Percentiles rank a stretch among this genome's conserved stretches.
Conservation (phyloP, 1,139 yeast genomes). For the Lodderomyces parapsilosis region DNA sequence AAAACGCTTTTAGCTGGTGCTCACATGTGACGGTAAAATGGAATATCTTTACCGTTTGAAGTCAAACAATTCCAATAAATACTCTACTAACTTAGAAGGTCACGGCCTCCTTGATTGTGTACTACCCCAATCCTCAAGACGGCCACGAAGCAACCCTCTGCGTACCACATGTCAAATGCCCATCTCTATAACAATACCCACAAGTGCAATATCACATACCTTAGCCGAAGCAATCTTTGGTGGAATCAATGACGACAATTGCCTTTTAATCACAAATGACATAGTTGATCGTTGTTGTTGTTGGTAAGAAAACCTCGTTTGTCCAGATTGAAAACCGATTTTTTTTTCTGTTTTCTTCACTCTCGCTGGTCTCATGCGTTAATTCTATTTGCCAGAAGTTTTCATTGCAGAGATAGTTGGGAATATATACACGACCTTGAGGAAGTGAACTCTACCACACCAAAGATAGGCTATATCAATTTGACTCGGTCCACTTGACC, state of each 20-base stretch:
- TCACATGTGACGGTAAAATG: too few relatives aligned
- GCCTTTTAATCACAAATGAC: slow-evolving; percentile 90
- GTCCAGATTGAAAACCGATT: not conserved
- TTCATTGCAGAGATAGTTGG: not conserved
- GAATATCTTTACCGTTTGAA: too few relatives aligned
- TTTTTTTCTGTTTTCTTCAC: not conserved
- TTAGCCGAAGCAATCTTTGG: slow-evolving; percentile 97
- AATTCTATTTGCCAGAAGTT: not conserved
- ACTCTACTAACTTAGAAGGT: too few relatives aligned
- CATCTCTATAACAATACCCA: too few relatives aligned
- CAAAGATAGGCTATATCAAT: not conserved
- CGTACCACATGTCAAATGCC: too few relatives aligned
- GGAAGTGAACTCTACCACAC: not conserved
- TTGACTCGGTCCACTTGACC: not conserved
- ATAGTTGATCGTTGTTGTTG: slow-evolving; percentile 28
- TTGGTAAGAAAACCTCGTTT: not conserved
- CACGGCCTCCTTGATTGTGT: too few relatives aligned
- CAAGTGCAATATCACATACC: slow-evolving; percentile 48
- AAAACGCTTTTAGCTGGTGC: too few relatives aligned
- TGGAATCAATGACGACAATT: slow-evolving; percentile 93
- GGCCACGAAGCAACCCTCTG: too few relatives aligned
- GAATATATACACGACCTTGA: not conserved
- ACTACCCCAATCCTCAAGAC: too few relatives aligned
- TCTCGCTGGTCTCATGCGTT: not conserved
- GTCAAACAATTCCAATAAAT: too few relatives aligned